Conservation (phyloP, 345 rosid species). For the Bruguiera gymnorhiza region DNA sequence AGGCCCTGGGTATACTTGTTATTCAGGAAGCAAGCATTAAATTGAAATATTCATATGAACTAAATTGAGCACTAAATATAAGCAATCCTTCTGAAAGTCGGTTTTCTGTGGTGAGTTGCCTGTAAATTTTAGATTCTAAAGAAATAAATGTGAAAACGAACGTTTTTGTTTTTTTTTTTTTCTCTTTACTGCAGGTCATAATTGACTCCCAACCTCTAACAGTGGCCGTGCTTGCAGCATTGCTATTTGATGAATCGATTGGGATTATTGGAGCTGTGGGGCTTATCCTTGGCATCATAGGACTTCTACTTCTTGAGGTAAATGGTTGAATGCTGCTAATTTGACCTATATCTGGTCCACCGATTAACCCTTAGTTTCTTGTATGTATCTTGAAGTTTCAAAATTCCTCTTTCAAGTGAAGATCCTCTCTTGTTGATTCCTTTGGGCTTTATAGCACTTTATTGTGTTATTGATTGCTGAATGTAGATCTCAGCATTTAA, state of each 20-base stretch:
- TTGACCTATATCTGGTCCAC: not conserved
- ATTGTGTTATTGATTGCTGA: not conserved
- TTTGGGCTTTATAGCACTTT: too few relatives aligned
- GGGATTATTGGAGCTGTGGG: slow-evolving; percentile 76
- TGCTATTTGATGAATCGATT: slow-evolving; percentile 78
- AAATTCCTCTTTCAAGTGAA: too few relatives aligned
- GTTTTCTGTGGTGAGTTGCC: not conserved
- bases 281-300: slow-evolving; percentile 71
- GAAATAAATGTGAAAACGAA: not conserved
- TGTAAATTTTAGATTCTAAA: not conserved
- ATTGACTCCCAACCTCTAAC: slow-evolving; percentile 92
- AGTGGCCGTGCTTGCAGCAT: slow-evolving; percentile 80
- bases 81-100: not conserved
- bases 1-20: not conserved
- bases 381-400: too few relatives aligned
- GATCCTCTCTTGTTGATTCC: too few relatives aligned
- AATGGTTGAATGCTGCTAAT: not conserved
- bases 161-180: not conserved
- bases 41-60: not conserved
- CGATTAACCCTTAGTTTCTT: too few relatives aligned
- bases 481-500: not conserved
- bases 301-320: slow-evolving; percentile 92
- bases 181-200: slow-evolving; percentile 54
- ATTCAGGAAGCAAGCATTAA: not conserved
- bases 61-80: not conserved